These are phyloP conservation scores for Yarrowia galli DNA, from an alignment of 1,139 yeast genomes.

Conservation along the genomic window DNA sequence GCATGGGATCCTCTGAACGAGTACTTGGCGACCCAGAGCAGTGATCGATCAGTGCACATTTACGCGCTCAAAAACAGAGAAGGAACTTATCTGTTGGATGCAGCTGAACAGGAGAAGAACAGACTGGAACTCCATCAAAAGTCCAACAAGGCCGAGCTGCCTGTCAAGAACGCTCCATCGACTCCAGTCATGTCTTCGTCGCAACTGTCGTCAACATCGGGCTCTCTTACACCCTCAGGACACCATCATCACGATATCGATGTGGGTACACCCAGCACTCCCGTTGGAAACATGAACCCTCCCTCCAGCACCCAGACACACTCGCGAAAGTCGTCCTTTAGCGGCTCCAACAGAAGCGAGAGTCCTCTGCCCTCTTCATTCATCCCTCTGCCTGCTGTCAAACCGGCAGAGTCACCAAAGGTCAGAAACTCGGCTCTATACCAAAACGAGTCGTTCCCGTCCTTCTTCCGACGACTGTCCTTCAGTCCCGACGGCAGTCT, in stretches of 20 bases:
- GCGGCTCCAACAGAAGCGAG: slow-evolving; percentile 44
- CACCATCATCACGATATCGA: slow-evolving; percentile 39
- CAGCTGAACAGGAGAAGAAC: slow-evolving; percentile 43
- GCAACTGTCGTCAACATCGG: slow-evolving; percentile 2
- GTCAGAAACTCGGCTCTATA: slow-evolving; percentile 54
- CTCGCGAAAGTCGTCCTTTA: slow-evolving; percentile 47
- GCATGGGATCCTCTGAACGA: slow-evolving; percentile 90
- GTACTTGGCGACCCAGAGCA: slow-evolving; percentile 84
- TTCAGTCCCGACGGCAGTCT: slow-evolving; percentile 92
- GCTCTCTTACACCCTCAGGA: slow-evolving; percentile 16
- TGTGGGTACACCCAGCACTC: slow-evolving; percentile 41
- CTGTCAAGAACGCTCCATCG: slow-evolving; percentile 39
- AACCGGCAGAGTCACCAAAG: slow-evolving; percentile 50
- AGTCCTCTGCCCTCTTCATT: slow-evolving; percentile 45
- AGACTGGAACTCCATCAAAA: slow-evolving; percentile 37
- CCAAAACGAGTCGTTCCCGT: slow-evolving; percentile 85
- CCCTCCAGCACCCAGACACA: slow-evolving; percentile 44
- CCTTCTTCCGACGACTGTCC: slow-evolving; percentile 83
- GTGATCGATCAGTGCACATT: slow-evolving; percentile 81
- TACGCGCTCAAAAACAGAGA: slow-evolving; percentile 56
- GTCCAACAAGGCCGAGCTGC: slow-evolving; percentile 38
- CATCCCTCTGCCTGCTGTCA: slow-evolving; percentile 55
- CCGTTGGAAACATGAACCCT: slow-evolving; percentile 47
- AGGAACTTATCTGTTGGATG: slow-evolving; percentile 55
- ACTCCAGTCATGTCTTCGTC: slow-evolving; percentile 23